phyloP scores from a whole-genome alignment of 306 rosid species.

The Cyclanthera cordifolia region DNA sequence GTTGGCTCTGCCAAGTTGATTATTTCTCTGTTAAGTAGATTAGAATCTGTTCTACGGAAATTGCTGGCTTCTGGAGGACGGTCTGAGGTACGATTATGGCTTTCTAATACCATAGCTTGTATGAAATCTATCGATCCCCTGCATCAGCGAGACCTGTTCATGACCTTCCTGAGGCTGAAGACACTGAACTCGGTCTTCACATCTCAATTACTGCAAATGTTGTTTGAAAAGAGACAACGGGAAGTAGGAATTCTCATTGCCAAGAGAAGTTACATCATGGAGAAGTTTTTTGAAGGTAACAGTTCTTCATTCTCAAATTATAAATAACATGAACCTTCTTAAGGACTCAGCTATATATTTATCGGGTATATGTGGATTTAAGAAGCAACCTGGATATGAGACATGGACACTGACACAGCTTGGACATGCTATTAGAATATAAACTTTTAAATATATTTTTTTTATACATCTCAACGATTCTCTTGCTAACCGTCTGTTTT shows the following conservation, averaged over 20 bases:
- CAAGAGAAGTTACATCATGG: slow-evolving; percentile 32
- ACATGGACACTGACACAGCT: not conserved
- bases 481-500: not conserved
- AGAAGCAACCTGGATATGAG: not conserved
- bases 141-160: slow-evolving; percentile 43
- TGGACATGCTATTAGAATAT: not conserved
- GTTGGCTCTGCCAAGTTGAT: slow-evolving; percentile 26
- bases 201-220: slow-evolving; percentile 57
- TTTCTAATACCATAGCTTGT: slow-evolving; percentile 47
- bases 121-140: slow-evolving; percentile 28
- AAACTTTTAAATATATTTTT: not conserved
- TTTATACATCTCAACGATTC: not conserved
- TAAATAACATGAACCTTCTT: not conserved
- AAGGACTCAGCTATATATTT: not conserved
- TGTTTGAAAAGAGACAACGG: slow-evolving; percentile 46
- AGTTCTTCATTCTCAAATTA: not conserved
- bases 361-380: not conserved
- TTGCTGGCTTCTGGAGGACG: slow-evolving; percentile 42
- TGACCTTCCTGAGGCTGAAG: slow-evolving; percentile 31
- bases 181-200: slow-evolving; percentile 34
- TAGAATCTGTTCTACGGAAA: slow-evolving; percentile 53
- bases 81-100: slow-evolving; percentile 74
- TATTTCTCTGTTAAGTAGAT: slow-evolving; percentile 40
- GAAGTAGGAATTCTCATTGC: slow-evolving; percentile 48
- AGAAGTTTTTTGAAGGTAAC: slow-evolving; percentile 48